Conservation (phyloP, 2,329 filamentous ascomycete species). For the Aspergillus novoparasiticus region DNA sequence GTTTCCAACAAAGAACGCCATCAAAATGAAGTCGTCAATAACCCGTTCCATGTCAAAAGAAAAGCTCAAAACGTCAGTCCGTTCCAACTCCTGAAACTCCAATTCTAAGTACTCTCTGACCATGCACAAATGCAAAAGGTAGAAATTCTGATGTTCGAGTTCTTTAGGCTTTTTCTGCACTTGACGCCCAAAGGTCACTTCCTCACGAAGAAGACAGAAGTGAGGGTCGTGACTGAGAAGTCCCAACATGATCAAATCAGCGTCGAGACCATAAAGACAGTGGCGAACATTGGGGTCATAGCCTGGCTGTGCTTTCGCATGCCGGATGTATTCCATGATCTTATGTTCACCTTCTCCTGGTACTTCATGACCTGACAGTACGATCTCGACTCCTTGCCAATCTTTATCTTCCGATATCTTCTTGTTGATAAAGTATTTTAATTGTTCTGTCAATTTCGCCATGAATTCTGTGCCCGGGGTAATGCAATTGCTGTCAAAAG, state of each 20-base stretch:
- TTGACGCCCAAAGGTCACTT: constrained; percentile 93
- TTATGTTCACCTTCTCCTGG: constrained; percentile 99
- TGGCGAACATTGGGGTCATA: constrained; percentile 94
- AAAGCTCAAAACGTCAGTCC: constrained; percentile 71
- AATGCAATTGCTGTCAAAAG: constrained; percentile 99
- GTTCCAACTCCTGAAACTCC: constrained; percentile 90
- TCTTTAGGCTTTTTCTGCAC: constrained; percentile 90
- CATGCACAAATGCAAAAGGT: constrained; percentile 93
- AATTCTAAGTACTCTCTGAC: constrained; percentile 95
- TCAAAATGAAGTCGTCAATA: constrained; percentile 98
- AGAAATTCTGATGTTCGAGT: constrained; percentile 98
- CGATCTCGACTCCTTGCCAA: constrained; percentile 96
- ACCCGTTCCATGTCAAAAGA: constrained; percentile 91
- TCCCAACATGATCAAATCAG: constrained; percentile 97
- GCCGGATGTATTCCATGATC: constrained; percentile 99
- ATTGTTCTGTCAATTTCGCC: constrained; percentile 89
- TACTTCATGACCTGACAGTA: constrained; percentile 95
- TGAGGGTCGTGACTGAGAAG: constrained; percentile 96
- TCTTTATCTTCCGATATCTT: constrained; percentile 96
- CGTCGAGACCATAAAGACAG: constrained; percentile 95
- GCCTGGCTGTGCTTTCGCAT: constrained; percentile 89
- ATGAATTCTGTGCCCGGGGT: constrained; percentile 96
- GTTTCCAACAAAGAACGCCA: constrained; percentile 99
- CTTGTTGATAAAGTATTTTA: constrained; percentile 99
- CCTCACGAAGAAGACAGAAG: constrained; percentile 94